These are phyloP conservation scores for Waitea zeae DNA, from an alignment of 1,284 basidiomycete species.

Conservation along the genomic window DNA sequence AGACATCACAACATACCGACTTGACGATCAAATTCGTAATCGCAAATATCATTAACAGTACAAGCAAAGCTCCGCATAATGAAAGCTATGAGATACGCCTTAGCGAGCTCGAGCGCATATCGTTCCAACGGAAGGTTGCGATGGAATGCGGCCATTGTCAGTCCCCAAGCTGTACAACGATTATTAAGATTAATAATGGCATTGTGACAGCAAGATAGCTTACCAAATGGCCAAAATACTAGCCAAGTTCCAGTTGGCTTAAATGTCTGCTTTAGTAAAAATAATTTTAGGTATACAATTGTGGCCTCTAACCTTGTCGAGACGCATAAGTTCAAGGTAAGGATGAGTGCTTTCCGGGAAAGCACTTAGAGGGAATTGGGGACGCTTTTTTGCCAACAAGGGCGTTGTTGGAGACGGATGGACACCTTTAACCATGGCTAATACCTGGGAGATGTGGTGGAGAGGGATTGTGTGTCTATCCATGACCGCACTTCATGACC, in stretches of 20 bases:
- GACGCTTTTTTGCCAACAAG: no score
- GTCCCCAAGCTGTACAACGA: conserved; percentile 30
- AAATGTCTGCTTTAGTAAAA: background rate
- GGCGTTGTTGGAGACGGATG: no score
- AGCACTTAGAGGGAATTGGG: conserved; percentile 4
- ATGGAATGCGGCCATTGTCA: conserved; percentile 25
- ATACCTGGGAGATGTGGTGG: no score
- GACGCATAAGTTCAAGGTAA: conserved; percentile 30
- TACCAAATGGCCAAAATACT: conserved; percentile 39
- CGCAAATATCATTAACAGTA: conserved; percentile 35
- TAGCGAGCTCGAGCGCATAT: conserved; percentile 7
- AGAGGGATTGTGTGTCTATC: no score
- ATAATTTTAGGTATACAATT: background rate
- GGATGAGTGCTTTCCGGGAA: conserved; percentile 13
- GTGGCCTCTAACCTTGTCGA: conserved; percentile 25
- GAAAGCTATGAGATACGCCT: conserved; percentile 7
- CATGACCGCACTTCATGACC: no score
- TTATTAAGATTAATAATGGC: no score
- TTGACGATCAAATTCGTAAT: conserved; percentile 28
- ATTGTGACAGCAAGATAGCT: no score
- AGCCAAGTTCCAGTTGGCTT: conserved; percentile 33
- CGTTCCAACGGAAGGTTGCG: conserved; percentile 13
- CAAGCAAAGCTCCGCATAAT: conserved; percentile 18
- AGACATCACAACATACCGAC: conserved; percentile 21
- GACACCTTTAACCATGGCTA: no score